Evolutionary conservation across 345 rosid genomes (phyloP), one percentile per base, ranked within the genome.

Genomic region (Ceriops decandra): DNA sequence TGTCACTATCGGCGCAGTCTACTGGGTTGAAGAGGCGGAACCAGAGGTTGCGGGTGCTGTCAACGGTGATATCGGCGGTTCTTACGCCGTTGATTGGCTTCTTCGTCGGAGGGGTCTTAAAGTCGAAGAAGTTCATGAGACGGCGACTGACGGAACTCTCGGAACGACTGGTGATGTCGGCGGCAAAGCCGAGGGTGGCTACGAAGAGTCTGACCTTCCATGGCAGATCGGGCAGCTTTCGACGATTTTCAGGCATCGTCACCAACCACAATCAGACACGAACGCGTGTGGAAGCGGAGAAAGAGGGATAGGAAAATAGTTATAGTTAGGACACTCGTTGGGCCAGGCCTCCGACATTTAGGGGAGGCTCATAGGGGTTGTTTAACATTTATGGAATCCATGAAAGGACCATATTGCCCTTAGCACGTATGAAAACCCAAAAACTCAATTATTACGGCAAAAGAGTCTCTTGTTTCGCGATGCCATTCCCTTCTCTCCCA

Each of bases 1-100:
- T 21, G 26, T 3, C 76, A 13, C 31, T 13, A 6, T 38, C 47
- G 6, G 36, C 32, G n/a, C 33, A 17, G 59, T 62, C 56, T 10
- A 66, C 26, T 33, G 85, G 85, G 54, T 49, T 76, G 53, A 30
- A 71, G 53, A 79, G 77, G 63, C 71, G 81, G 69, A 66, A 82
- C 77, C 79, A 81, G 60, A 71, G 81, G 59, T 51, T 67, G 46
- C 68, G 71, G 57, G 35, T 28, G 42, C 7, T 59, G 32, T 51
- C 81, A 13, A 64, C 52, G 11, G 67, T 68, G 13, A 71, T 62
- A 47, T 79, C 85, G 15, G 71, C 54, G 62, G 79, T 56, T 63
- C 24, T 68, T 38, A 63, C 74, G 5, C 68, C 62, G 3, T 63
- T 36, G 2, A 56, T 7, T 2, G 68, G 67, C 24, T 57, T 63